phyloP scores from a whole-genome alignment of 176 grass and related monocot genomes.

The Musa acuminata region DNA sequence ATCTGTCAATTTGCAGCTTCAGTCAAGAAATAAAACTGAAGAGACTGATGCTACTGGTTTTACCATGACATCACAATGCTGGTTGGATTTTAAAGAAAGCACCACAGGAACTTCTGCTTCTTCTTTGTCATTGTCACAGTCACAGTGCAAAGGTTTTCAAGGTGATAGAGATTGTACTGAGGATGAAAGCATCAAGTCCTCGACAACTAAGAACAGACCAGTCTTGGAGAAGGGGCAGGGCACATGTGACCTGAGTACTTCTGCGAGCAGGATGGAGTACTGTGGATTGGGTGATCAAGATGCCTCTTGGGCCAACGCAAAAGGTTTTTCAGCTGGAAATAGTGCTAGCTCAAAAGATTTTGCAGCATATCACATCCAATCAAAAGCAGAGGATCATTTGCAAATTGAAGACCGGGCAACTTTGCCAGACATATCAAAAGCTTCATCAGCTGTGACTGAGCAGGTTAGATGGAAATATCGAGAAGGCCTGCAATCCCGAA shows the following conservation, averaged over 20 bases:
- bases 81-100: conserved; percentile 37
- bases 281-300: conserved; percentile 24
- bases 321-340: conserved; percentile 34
- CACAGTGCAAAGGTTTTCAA: conserved; percentile 15
- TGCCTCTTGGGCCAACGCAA: conserved; percentile 30
- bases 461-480: conserved; percentile 28
- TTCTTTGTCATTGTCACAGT: conserved; percentile 14
- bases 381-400: conserved; percentile 18
- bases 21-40: conserved; percentile 36
- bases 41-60: conserved; percentile 24
- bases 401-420: conserved; percentile 24
- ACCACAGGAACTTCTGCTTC: conserved; percentile 1
- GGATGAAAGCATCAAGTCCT: conserved; percentile 31
- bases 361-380: conserved; percentile 9
- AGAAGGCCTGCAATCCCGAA: conserved; percentile 23
- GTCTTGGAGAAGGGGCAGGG: conserved; percentile 35
- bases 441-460: conserved; percentile 31
- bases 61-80: conserved; percentile 27
- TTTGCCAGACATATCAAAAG: conserved; percentile 15
- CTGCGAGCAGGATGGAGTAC: neutral
- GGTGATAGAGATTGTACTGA: conserved; percentile 22
- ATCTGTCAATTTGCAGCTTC: conserved; percentile 38
- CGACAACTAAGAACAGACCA: conserved; percentile 27
- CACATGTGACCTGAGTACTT: neutral
- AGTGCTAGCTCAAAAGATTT: conserved; percentile 21